Conservation (phyloP, 345 rosid genomes). For the Acer yangbiense region DNA sequence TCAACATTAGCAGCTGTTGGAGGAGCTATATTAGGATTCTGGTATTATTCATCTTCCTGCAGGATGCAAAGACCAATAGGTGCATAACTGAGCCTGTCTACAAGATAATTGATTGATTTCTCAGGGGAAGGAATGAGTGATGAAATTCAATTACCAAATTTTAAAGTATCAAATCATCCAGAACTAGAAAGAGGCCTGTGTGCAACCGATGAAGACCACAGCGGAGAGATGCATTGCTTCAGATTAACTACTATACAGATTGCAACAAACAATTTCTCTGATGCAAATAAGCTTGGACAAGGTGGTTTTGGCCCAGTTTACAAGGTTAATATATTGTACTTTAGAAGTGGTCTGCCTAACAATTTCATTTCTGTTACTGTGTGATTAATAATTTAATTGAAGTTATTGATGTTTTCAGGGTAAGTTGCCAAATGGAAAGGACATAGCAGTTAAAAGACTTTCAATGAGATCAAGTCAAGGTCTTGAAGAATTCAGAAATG, state of each 20-base stretch:
- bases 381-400: no score
- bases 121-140: no score
- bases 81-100: background rate
- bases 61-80: conserved; percentile 35
- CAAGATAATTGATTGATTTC: no score
- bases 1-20: conserved; percentile 2
- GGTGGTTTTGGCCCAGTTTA: conserved; percentile 63
- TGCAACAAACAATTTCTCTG: conserved; percentile 49
- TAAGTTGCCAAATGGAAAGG: no score
- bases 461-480: no score
- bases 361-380: background rate
- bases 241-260: conserved; percentile 22
- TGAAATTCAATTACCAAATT: background rate
- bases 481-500: no score
- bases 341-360: no score
- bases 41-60: conserved; percentile 23
- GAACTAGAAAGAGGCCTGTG: conserved; percentile 2
- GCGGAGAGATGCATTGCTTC: conserved; percentile 32
- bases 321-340: conserved; percentile 29
- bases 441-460: no score
- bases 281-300: conserved; percentile 52
- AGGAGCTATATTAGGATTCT: conserved; percentile 30
- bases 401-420: no score
- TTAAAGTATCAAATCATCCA: conserved; percentile 6
- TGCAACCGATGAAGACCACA: conserved; percentile 20